phyloP scores from a whole-genome alignment of 371 early-diverging fungal genomes.

The Quaeritorhiza haematococci region DNA sequence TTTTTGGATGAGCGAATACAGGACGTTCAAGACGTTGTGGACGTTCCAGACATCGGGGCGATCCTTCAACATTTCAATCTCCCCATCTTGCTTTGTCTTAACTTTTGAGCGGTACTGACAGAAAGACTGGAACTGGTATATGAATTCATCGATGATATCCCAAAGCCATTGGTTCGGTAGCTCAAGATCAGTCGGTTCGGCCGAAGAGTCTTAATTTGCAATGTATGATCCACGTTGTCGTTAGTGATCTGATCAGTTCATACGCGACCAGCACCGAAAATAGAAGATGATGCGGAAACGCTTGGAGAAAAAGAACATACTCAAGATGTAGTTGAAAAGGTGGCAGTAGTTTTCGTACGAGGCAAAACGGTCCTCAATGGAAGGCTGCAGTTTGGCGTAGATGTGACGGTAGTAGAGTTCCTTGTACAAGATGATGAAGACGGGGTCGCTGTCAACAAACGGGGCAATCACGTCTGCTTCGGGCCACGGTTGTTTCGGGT shows the following conservation, averaged over 20 bases:
- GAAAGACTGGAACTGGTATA: slow-evolving; percentile 96
- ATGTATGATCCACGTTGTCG: too few species aligned
- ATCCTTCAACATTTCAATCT: slow-evolving; percentile 73
- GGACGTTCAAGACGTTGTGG: slow-evolving; percentile 88
- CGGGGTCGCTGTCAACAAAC: slow-evolving; percentile 64
- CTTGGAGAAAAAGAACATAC: slow-evolving; percentile 39
- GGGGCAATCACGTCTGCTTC: slow-evolving; percentile 79
- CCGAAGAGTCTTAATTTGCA: slow-evolving; percentile 48
- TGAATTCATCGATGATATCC: slow-evolving; percentile 98
- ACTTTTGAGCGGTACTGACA: slow-evolving; percentile 84
- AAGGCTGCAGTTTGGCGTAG: slow-evolving; percentile 82
- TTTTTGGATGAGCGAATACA: slow-evolving; percentile 90
- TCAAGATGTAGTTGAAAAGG: slow-evolving; percentile 90
- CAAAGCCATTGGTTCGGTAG: slow-evolving; percentile 97
- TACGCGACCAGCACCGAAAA: background rate
- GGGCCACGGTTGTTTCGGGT: slow-evolving; percentile 86
- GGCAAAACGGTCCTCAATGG: slow-evolving; percentile 82
- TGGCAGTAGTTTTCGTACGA: slow-evolving; percentile 94
- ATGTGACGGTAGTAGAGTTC: slow-evolving; percentile 95
- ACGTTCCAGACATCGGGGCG: slow-evolving; percentile 87
- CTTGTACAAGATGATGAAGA: slow-evolving; percentile 89
- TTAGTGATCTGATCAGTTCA: too few species aligned
- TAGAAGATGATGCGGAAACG: slow-evolving; percentile 6
- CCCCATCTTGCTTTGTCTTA: slow-evolving; percentile 74
- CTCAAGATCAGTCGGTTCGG: slow-evolving; percentile 52